A percentile compares a stretch with the other conserved stretches of the same genome.
phyloP scores from a whole-genome alignment of 2,329 filamentous ascomycete genomes.

The Colletotrichum musicola region DNA sequence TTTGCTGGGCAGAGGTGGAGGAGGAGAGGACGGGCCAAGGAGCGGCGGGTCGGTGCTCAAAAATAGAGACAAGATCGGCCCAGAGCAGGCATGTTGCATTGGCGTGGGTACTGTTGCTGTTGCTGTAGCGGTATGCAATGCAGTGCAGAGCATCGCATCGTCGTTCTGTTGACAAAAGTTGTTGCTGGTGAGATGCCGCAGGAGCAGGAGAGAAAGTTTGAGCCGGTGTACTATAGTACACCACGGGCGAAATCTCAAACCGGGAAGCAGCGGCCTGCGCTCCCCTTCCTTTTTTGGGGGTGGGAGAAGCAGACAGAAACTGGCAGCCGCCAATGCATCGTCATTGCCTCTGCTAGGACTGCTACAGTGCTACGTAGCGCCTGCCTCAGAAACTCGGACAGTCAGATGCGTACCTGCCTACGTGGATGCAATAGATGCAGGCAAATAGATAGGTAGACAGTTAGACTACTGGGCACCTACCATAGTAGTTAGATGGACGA shows the following conservation, averaged over 20 bases:
- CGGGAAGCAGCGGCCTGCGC: not conserved
- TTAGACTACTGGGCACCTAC: not conserved
- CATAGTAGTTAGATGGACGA: no score
- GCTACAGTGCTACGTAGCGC: not conserved
- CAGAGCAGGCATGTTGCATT: constrained; percentile 32
- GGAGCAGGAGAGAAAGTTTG: not conserved
- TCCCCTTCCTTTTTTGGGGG: constrained; percentile 10
- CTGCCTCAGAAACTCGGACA: no score
- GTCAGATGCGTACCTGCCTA: no score
- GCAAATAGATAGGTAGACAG: not conserved
- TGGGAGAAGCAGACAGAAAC: constrained; percentile 10
- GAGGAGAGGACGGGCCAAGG: constrained; percentile 17
- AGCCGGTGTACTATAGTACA: not conserved
- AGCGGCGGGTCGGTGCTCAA: constrained; percentile 33
- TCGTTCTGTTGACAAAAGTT: not conserved
- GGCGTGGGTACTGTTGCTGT: not conserved
- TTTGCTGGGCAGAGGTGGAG: constrained; percentile 15
- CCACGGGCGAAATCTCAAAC: not conserved
- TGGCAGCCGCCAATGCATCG: not conserved
- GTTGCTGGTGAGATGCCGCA: constrained; percentile 1
- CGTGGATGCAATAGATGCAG: not conserved
- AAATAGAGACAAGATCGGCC: constrained; percentile 36
- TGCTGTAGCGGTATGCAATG: no score
- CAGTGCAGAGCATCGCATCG: not conserved
- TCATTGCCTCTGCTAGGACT: constrained; percentile 11